Conservation (phyloP, 164 flowering plant genomes). For the Paratinospora sagittata region DNA sequence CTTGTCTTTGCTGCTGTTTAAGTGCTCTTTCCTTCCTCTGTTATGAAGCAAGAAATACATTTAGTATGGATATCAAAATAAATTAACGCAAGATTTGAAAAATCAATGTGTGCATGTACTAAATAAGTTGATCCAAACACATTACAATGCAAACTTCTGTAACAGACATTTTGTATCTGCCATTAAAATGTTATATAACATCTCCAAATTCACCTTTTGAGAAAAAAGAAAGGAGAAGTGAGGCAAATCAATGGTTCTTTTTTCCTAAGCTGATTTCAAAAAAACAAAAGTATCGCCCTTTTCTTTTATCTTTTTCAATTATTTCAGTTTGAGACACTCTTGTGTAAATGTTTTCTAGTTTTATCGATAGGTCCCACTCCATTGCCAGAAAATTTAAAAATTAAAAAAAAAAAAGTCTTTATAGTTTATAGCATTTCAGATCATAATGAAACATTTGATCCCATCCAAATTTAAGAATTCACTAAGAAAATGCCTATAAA, state of each 20-base stretch:
- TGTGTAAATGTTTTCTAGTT: neutral
- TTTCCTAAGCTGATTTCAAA: neutral
- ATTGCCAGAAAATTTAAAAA: neutral
- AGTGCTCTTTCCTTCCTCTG: constrained; percentile 67
- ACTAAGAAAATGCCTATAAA: neutral
- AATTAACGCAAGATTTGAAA: too few species aligned
- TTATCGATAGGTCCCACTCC: neutral
- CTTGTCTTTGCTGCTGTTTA: constrained; percentile 38
- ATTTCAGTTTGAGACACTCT: neutral
- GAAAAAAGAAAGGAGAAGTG: neutral
- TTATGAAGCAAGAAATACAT: constrained; percentile 12
- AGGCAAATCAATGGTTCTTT: neutral
- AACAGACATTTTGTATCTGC: too few species aligned
- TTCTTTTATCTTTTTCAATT: neutral
- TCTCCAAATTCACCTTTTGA: neutral
- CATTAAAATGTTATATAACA: neutral
- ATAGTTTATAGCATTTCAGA: neutral
- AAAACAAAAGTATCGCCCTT: neutral
- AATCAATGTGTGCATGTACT: too few species aligned
- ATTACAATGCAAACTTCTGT: too few species aligned
- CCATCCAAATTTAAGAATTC: neutral
- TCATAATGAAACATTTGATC: neutral
- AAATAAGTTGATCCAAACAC: too few species aligned
- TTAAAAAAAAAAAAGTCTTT: too few species aligned
- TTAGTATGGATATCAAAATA: neutral